Percentiles rank a stretch among this genome's conserved stretches.
Evolutionary conservation across 176 grass and related monocot species (phyloP).

Genomic region (Lolium perenne): DNA sequence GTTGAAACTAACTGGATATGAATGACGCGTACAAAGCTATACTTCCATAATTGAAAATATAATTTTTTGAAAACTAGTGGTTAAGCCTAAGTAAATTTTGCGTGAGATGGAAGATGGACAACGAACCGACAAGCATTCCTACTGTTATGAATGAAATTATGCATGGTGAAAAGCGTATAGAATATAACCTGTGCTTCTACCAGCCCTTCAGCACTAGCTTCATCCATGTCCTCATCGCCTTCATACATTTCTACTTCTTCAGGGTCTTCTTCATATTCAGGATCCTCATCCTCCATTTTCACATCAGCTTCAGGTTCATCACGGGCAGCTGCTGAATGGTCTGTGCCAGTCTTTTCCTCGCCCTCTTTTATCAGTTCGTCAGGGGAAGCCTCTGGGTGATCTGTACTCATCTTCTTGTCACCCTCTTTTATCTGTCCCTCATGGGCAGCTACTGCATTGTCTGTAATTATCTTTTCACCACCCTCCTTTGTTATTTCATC

Average conservation of each 20-base stretch:
- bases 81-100: not conserved
- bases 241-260: slow-evolving; percentile 82
- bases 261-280: slow-evolving; percentile 75
- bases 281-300: slow-evolving; percentile 67
- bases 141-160: slow-evolving; percentile 26
- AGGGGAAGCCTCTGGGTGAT: slow-evolving; percentile 39
- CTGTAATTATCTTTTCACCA: slow-evolving; percentile 43
- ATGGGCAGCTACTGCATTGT: slow-evolving; percentile 32
- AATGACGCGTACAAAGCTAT: not conserved
- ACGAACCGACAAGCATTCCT: not conserved
- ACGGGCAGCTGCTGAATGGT: slow-evolving; percentile 8
- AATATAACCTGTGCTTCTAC: slow-evolving; percentile 40
- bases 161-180: not conserved
- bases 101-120: not conserved
- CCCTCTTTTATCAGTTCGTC: slow-evolving; percentile 46
- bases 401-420: slow-evolving; percentile 41
- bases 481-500: slow-evolving; percentile 44
- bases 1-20: not conserved
- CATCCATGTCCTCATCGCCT: slow-evolving; percentile 77
- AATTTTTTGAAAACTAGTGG: not conserved
- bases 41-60: slow-evolving; percentile 10
- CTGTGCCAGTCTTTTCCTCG: slow-evolving; percentile 18
- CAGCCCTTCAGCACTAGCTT: slow-evolving; percentile 46
- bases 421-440: slow-evolving; percentile 48
- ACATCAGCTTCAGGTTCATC: slow-evolving; percentile 46